A percentile compares a stretch with the other conserved stretches of the same genome.
phyloP scores from a whole-genome alignment of 2,329 filamentous ascomycete species.

The Seiridium cupressi region DNA sequence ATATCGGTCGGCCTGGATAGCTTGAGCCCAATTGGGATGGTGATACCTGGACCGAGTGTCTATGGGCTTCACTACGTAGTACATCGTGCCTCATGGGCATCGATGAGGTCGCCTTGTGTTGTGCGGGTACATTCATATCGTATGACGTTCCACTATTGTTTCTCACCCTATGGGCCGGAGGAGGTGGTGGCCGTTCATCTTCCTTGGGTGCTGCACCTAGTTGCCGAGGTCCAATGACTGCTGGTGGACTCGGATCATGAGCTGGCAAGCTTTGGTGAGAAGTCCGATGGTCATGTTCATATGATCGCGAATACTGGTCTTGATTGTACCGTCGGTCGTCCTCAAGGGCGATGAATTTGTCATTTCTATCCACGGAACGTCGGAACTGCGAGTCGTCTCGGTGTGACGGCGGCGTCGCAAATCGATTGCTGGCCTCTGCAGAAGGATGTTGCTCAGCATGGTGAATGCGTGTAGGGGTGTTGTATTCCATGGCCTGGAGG shows the following conservation, averaged over 20 bases:
- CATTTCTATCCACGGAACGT: conserved; percentile 19
- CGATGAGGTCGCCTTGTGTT: conserved; percentile 39
- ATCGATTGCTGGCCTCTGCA: conserved; percentile 23
- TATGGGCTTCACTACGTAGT: conserved; percentile 54
- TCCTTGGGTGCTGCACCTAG: conserved; percentile 29
- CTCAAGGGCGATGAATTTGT: conserved; percentile 23
- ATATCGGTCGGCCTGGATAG: conserved; percentile 54
- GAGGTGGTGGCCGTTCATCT: conserved; percentile 47
- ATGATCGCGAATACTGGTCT: conserved; percentile 27
- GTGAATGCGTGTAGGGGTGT: conserved; percentile 32
- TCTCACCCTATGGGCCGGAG: conserved; percentile 51
- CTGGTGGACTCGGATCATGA: conserved; percentile 18
- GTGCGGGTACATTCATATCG: conserved; percentile 41
- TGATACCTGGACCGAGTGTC: conserved; percentile 36
- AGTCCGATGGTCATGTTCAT: conserved; percentile 20
- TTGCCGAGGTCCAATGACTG: conserved; percentile 26
- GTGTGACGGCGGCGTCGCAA: conserved; percentile 36
- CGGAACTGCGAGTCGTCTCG: conserved; percentile 33
- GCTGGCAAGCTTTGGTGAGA: conserved; percentile 16
- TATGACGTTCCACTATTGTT: conserved; percentile 41
- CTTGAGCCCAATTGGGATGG: conserved; percentile 30
- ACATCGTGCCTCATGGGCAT: conserved; percentile 61
- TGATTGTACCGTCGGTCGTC: conserved; percentile 29
- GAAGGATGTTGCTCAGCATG: conserved; percentile 36
- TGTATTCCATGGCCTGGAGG: conserved; percentile 51